Base-by-base conservation (phyloP, 2,329 filamentous ascomycete species). In the Colletotrichum sp. region DNA sequence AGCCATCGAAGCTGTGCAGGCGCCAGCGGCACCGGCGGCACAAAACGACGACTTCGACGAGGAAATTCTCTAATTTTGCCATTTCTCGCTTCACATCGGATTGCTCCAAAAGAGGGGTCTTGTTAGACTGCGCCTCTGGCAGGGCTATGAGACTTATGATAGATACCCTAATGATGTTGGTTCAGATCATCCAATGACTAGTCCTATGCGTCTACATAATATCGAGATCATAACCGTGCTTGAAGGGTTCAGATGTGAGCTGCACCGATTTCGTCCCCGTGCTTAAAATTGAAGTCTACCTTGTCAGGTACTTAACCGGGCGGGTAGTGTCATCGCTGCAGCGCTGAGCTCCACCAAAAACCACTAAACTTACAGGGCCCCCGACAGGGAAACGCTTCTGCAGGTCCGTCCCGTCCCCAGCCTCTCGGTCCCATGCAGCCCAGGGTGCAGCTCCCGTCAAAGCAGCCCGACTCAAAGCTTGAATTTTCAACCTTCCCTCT, bases 61-160 rank as follows among this genome's bases (percentile, higher is more conserved):
- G 38, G 71, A 75, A 33, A 76, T 76, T 66, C 21, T 76, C 57
- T 76, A 74, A 38, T n/a, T 51, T 51, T n/a, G 33, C 24, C 38
- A 7, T 57, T 63, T 51, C 55, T 63, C 57, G 34, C 27, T 66
- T 65, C 33, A 31, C 24, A 58, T 62, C 24, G 38, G 43, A 29
- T 54, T 57, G 47, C 63, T 65, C 47, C 58, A 36, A 31, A 71
- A 43, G 55, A 54, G 47, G 68, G 62, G 51, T 73, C 61, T 59
- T 34, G 51, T 29, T 43, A 31, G 66, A 68, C 36, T 66, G 27
- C 67, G 59, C 63, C 69, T 62, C 63, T 43, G 43, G 54, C 61
- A 57, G 71, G 36, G 63, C 72, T 74, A 74, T 74, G 72, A 73
- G 68, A 74, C 63, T 70, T 66, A 74, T 72, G 72, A 74, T 63